These are phyloP conservation scores for Backusella tarrabulga DNA, from an alignment of 192 early-diverging fungal species.

Conservation along the genomic window DNA sequence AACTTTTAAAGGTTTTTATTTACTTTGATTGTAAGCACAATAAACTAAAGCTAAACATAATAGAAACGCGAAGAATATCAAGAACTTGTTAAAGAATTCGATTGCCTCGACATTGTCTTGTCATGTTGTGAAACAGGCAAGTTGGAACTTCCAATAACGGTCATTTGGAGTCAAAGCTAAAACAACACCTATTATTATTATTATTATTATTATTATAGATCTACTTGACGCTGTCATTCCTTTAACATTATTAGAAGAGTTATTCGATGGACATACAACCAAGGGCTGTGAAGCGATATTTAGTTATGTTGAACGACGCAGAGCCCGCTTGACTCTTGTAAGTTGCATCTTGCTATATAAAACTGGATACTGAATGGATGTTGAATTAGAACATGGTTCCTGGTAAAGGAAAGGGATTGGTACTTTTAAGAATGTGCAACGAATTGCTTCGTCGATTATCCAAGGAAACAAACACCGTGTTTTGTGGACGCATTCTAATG, in stretches of 20 bases:
- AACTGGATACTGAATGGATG: too few relatives aligned
- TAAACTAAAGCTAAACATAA: not conserved
- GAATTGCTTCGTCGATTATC: slow-evolving; percentile 87
- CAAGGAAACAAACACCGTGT: slow-evolving; percentile 74
- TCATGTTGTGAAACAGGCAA: slow-evolving; percentile 17
- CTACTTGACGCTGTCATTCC: slow-evolving; percentile 47
- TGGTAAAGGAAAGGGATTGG: slow-evolving; percentile 79
- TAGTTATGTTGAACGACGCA: slow-evolving; percentile 63
- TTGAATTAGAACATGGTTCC: slow-evolving; percentile 60
- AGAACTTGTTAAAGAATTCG: not conserved
- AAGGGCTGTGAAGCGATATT: slow-evolving; percentile 54
- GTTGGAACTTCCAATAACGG: not conserved
- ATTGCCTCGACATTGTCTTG: slow-evolving; percentile 19
- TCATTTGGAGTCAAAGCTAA: not conserved
- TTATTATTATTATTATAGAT: slow-evolving; percentile 9
- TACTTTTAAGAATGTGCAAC: slow-evolving; percentile 85
- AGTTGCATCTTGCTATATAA: not conserved
- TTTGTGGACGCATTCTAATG: slow-evolving; percentile 86
- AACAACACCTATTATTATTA: not conserved
- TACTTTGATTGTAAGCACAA: not conserved
- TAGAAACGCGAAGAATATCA: not conserved
- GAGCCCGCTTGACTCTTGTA: slow-evolving; percentile 54
- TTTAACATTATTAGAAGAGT: slow-evolving; percentile 64
- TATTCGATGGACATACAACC: slow-evolving; percentile 65
- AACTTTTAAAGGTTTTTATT: slow-evolving; percentile 8